Percentiles rank a stretch among this genome's conserved stretches.
These are phyloP conservation scores for Tolypocladium album DNA, from an alignment of 2,329 filamentous ascomycete genomes.

Conservation along the genomic window DNA sequence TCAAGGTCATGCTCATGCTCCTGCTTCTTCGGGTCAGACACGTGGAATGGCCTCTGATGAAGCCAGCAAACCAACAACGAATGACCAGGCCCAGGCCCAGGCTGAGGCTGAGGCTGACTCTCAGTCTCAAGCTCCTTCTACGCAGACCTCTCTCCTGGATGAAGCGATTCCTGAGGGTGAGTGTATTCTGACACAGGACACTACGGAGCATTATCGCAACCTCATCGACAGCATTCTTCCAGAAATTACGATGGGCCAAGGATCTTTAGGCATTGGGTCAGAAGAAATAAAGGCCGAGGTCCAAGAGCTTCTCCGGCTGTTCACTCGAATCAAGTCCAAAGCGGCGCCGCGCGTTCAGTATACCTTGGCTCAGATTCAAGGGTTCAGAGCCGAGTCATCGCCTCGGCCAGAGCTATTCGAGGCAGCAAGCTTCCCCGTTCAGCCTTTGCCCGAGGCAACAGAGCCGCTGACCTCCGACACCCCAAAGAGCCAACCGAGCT, in stretches of 20 bases:
- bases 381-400: neutral
- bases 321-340: slow-evolving; percentile 12
- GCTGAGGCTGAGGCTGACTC: too few species aligned
- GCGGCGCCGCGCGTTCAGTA: neutral
- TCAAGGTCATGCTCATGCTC: too few species aligned
- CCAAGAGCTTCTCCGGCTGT: slow-evolving; percentile 9
- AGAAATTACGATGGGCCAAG: slow-evolving; percentile 8
- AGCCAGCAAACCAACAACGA: too few species aligned
- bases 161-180: too few species aligned
- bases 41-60: too few species aligned
- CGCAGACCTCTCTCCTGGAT: neutral
- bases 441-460: neutral
- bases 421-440: neutral
- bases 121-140: neutral
- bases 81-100: too few species aligned
- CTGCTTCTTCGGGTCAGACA: too few species aligned
- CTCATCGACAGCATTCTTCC: slow-evolving; percentile 8
- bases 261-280: slow-evolving; percentile 11
- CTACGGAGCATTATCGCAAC: slow-evolving; percentile 6
- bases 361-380: neutral
- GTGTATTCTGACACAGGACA: slow-evolving; percentile 1
- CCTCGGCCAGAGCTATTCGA: neutral
- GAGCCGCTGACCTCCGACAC: too few species aligned
- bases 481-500: too few species aligned
- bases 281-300: slow-evolving; percentile 12